These are phyloP conservation scores for Colletotrichum magnum DNA, from an alignment of 2,329 filamentous ascomycete species.

Conservation along the genomic window DNA sequence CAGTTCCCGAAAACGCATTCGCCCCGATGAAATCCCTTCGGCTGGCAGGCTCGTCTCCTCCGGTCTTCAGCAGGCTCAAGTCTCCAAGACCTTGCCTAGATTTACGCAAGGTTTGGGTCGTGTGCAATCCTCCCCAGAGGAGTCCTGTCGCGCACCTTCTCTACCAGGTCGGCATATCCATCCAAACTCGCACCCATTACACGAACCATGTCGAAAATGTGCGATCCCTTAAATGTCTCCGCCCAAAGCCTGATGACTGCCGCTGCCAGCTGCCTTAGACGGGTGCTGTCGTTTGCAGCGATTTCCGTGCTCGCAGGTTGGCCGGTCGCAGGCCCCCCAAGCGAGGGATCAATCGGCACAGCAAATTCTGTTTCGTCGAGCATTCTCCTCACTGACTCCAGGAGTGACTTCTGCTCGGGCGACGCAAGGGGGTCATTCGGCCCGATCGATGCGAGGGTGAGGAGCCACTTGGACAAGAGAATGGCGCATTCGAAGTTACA, in stretches of 20 bases:
- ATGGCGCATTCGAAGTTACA: slow-evolving; percentile 75
- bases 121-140: slow-evolving; percentile 54
- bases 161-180: slow-evolving; percentile 69
- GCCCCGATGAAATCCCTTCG: neutral
- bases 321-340: slow-evolving; percentile 57
- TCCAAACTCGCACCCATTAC: slow-evolving; percentile 71
- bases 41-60: neutral
- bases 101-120: slow-evolving; percentile 36
- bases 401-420: slow-evolving; percentile 66
- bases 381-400: slow-evolving; percentile 71
- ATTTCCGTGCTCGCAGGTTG: slow-evolving; percentile 58
- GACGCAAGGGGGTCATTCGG: slow-evolving; percentile 65
- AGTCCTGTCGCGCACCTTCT: slow-evolving; percentile 66
- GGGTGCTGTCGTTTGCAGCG: slow-evolving; percentile 62
- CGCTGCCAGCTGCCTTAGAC: slow-evolving; percentile 68
- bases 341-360: slow-evolving; percentile 70
- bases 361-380: slow-evolving; percentile 75
- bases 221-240: slow-evolving; percentile 72
- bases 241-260: slow-evolving; percentile 74
- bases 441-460: slow-evolving; percentile 67
- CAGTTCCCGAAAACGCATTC: neutral
- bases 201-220: slow-evolving; percentile 73
- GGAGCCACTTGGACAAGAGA: slow-evolving; percentile 72
- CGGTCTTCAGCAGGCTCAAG: neutral
- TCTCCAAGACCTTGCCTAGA: neutral